Percentiles rank a stretch among this genome's conserved stretches.
Evolutionary conservation across 2,329 filamentous ascomycete genomes (phyloP).

Genomic region (Colletotrichum truncatum): DNA sequence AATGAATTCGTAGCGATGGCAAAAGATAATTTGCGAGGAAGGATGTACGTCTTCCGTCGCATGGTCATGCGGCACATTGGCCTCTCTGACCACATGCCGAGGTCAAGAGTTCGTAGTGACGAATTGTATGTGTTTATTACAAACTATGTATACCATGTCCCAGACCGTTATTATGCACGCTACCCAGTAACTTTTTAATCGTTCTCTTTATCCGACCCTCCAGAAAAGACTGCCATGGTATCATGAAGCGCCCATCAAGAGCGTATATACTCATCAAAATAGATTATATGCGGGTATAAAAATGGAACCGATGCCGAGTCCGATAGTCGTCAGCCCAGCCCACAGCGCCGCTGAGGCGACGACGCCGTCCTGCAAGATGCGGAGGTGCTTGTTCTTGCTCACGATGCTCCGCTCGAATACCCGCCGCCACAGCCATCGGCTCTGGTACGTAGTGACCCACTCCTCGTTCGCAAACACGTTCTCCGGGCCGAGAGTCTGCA

Average conservation of each 20-base stretch:
- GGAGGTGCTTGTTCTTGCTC: constrained; percentile 36
- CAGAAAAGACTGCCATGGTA: constrained; percentile 2
- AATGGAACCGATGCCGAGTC: constrained; percentile 32
- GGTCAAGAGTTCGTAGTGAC: too few species aligned
- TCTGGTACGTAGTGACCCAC: constrained; percentile 34
- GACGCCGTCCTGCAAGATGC: constrained; percentile 40
- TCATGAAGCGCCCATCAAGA: not conserved
- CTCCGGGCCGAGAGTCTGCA: constrained; percentile 38
- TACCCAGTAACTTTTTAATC: not conserved
- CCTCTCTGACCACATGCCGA: too few species aligned
- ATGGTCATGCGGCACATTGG: too few species aligned
- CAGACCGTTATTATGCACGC: too few species aligned
- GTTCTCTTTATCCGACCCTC: not conserved
- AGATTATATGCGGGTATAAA: constrained; percentile 32
- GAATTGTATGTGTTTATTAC: too few species aligned
- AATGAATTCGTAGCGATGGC: too few species aligned
- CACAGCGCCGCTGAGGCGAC: constrained; percentile 38
- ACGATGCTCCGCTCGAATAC: constrained; percentile 34
- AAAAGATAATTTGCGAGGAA: too few species aligned
- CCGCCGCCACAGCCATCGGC: constrained; percentile 31
- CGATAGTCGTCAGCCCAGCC: constrained; percentile 35
- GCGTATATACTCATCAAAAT: constrained; percentile 4
- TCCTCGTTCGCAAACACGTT: constrained; percentile 36
- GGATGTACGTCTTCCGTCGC: too few species aligned
- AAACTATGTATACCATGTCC: too few species aligned